Evolutionary conservation across 306 rosid species (phyloP).

Genomic region (Lupinus albus): DNA sequence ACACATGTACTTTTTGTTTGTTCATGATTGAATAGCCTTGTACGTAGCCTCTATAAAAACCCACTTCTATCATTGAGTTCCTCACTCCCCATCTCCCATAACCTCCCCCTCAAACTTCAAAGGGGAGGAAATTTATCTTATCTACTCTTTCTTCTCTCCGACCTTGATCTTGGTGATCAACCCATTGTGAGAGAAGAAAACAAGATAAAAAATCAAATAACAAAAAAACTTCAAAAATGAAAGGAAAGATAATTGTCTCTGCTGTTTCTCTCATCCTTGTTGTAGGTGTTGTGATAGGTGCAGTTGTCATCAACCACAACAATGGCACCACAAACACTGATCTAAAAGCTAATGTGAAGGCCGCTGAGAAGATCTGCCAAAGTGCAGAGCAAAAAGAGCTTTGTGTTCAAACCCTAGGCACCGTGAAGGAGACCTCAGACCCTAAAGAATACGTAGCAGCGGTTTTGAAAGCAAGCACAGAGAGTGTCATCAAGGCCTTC

Average conservation of each 20-base stretch:
- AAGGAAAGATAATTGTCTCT: constrained; percentile 47
- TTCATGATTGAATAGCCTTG: background rate
- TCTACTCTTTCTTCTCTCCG: too few species aligned
- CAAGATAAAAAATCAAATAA: too few species aligned
- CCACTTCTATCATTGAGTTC: background rate
- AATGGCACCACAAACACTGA: background rate
- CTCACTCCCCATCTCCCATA: background rate
- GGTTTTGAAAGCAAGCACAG: constrained; percentile 43
- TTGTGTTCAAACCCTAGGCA: constrained; percentile 52
- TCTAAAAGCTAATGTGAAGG: constrained; percentile 41
- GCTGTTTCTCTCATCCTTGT: constrained; percentile 62
- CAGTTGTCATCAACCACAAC: constrained; percentile 35
- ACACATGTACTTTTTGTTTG: background rate
- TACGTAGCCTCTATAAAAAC: background rate
- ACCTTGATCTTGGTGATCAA: too few species aligned
- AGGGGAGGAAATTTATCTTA: background rate
- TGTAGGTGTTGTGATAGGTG: constrained; percentile 67
- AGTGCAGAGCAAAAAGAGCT: constrained; percentile 47
- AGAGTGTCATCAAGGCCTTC: constrained; percentile 45
- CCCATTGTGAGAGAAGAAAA: too few species aligned
- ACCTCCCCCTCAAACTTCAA: background rate
- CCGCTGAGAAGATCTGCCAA: constrained; percentile 50
- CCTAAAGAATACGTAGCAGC: constrained; percentile 54
- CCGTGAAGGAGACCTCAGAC: constrained; percentile 22
- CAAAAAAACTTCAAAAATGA: constrained; percentile 4